These are phyloP conservation scores for Bassia scoparia DNA, from an alignment of 148 eudicot genomes.

Conservation along the genomic window DNA sequence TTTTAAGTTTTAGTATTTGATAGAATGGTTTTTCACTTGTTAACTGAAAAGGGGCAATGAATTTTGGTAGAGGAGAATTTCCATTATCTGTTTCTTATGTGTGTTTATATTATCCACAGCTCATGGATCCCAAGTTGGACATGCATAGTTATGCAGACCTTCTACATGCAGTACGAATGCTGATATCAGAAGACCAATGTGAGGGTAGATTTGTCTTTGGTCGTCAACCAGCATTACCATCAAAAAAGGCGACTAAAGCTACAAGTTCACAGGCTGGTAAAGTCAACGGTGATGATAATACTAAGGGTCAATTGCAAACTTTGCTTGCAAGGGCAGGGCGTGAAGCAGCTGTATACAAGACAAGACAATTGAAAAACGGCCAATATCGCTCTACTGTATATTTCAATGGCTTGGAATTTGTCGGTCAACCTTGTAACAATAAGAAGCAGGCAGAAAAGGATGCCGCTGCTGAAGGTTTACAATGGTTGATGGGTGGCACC, in stretches of 20 bases:
- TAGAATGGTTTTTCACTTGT: not conserved
- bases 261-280: slow-evolving; percentile 15
- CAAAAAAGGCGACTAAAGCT: slow-evolving; percentile 43
- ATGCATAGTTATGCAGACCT: slow-evolving; percentile 47
- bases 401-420: slow-evolving; percentile 76
- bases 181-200: slow-evolving; percentile 70
- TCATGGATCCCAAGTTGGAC: slow-evolving; percentile 56
- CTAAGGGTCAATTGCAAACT: slow-evolving; percentile 80
- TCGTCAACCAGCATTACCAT: slow-evolving; percentile 48
- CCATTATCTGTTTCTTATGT: not conserved
- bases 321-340: slow-evolving; percentile 80
- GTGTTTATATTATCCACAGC: slow-evolving; percentile 38
- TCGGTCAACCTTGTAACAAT: slow-evolving; percentile 63
- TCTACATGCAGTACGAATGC: slow-evolving; percentile 58
- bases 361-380: slow-evolving; percentile 59
- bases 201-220: slow-evolving; percentile 91
- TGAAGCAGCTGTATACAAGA: slow-evolving; percentile 69
- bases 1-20: not conserved
- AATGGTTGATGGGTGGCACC: slow-evolving; percentile 77
- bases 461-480: slow-evolving; percentile 80
- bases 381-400: slow-evolving; percentile 66
- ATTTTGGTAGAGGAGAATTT: not conserved
- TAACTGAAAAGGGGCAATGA: too few relatives aligned
- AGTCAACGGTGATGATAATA: slow-evolving; percentile 48
- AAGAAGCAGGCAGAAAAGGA: slow-evolving; percentile 89